Evolutionary conservation across 129 eudicot genomes (phyloP).

Genomic region (Logfia minima): DNA sequence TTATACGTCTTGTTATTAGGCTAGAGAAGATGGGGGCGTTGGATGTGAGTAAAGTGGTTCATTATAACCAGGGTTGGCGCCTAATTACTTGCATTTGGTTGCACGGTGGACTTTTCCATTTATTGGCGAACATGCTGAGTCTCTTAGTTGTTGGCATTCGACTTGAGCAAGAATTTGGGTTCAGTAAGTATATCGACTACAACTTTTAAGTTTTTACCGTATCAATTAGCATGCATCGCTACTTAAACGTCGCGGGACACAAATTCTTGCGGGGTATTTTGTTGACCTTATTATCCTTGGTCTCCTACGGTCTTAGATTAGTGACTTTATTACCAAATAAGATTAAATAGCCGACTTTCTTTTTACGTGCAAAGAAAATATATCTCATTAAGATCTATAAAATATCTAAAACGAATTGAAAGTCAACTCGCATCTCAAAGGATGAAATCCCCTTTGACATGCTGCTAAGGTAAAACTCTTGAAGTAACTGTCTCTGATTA

Average conservation of each 20-base stretch:
- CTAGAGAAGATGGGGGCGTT: conserved; percentile 91
- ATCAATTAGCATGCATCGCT: neutral
- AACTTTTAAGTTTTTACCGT: neutral
- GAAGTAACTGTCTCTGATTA: neutral
- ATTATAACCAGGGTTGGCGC: conserved; percentile 81
- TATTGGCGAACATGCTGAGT: conserved; percentile 89
- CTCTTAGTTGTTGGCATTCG: conserved; percentile 85
- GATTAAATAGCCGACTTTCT: neutral
- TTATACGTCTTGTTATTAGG: conserved; percentile 32
- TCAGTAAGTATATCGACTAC: conserved; percentile 47
- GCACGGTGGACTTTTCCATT: conserved; percentile 90
- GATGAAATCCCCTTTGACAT: neutral
- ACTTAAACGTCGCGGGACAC: too few relatives aligned
- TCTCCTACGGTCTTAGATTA: neutral
- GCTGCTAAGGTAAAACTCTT: neutral
- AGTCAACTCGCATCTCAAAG: neutral
- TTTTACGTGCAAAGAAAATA: neutral
- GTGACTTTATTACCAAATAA: neutral
- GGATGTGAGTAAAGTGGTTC: conserved; percentile 70
- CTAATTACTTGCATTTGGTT: conserved; percentile 87
- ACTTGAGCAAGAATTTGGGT: conserved; percentile 92
- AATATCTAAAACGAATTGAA: neutral
- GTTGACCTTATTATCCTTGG: neutral
- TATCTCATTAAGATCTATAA: neutral
- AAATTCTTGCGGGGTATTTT: too few relatives aligned